Evolutionary conservation across 176 grass and related monocot genomes (phyloP), one percentile per base, ranked within the genome.

Genomic region (Aegilops sharonensis): DNA sequence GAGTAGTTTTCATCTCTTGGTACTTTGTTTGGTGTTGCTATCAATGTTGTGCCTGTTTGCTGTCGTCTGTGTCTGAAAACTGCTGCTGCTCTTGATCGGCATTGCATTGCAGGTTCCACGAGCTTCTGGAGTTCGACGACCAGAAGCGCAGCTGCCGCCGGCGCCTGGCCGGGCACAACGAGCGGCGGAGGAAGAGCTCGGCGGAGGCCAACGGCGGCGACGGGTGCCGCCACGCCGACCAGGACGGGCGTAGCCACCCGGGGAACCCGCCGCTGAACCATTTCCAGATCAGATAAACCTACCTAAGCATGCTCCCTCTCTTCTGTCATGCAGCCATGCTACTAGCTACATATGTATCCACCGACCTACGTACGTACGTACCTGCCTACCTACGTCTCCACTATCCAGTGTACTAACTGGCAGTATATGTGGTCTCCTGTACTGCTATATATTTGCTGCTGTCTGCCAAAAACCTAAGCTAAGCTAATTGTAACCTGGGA

Each of bases 141-240:
- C 48, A 35, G 25, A 99, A 97, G 78, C 83, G 77, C 70, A 99
- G 97, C 87, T 99, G 97, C 81, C 97, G 97, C 11, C 65, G 80
- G 11, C 97, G 97, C 74, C 94, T 99, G 80, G 90, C 92, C 7
- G 97, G 97, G 1, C 97, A 99, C 88, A 99, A 99, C 50, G 97
- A 94, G 80, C 92, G 97, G 29, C 89, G 97, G 57, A 88, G 97
- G 79, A 99, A 93, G 94, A 91, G 89, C 87, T 78, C 92, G 15
- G 82, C 90, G 15, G 94, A 94, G 9, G 17, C 88, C 23, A 81
- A 89, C 40, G 84, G 87, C 56, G 86, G 63, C 68, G 88, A 80
- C 20, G 70, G 81, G 3, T 85, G 83, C 79, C 80, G 84, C 17
- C 84, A 81, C 72, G 57, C 81, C 47, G 92, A 95, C 79, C 89